phyloP scores from a whole-genome alignment of 164 flowering plant species.

The Macadamia tetraphylla region DNA sequence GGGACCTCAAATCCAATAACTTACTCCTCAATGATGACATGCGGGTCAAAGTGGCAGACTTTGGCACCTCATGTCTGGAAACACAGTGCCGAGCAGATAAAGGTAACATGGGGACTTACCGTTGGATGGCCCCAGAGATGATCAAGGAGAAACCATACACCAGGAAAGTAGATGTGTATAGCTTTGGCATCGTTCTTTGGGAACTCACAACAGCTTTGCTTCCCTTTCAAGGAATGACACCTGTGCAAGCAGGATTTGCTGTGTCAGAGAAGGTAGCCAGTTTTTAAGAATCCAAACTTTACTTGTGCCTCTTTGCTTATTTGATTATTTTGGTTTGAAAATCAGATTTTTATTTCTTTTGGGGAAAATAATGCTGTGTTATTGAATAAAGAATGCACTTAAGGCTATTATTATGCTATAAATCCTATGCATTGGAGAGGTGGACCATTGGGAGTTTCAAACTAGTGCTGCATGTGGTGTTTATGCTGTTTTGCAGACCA shows the following conservation, averaged over 20 bases:
- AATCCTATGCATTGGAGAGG: too few relatives aligned
- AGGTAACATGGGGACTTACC: constrained; percentile 90
- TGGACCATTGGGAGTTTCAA: too few relatives aligned
- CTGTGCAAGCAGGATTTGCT: constrained; percentile 96
- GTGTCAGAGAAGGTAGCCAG: constrained; percentile 78
- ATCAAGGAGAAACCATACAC: constrained; percentile 80
- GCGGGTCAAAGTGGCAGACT: constrained; percentile 93
- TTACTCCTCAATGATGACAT: constrained; percentile 85
- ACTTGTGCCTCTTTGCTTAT: not conserved
- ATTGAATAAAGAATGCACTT: too few relatives aligned
- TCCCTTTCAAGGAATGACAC: constrained; percentile 97
- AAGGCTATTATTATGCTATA: too few relatives aligned
- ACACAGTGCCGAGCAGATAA: constrained; percentile 65
- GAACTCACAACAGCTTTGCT: constrained; percentile 84
- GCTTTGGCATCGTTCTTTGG: constrained; percentile 93
- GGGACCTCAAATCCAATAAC: constrained; percentile 86
- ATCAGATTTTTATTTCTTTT: too few relatives aligned
- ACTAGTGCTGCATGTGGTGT: too few relatives aligned
- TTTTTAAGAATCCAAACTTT: not conserved
- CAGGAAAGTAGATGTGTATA: constrained; percentile 91
- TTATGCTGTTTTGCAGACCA: too few relatives aligned
- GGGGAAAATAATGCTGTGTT: too few relatives aligned
- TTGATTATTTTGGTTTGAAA: not conserved
- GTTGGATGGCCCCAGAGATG: constrained; percentile 99
- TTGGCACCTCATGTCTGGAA: constrained; percentile 88